Evolutionary conservation across 768 basidiomycete species (phyloP), one percentile per base, ranked within the genome.

Genomic region (Cystofilobasidium capitatum): DNA sequence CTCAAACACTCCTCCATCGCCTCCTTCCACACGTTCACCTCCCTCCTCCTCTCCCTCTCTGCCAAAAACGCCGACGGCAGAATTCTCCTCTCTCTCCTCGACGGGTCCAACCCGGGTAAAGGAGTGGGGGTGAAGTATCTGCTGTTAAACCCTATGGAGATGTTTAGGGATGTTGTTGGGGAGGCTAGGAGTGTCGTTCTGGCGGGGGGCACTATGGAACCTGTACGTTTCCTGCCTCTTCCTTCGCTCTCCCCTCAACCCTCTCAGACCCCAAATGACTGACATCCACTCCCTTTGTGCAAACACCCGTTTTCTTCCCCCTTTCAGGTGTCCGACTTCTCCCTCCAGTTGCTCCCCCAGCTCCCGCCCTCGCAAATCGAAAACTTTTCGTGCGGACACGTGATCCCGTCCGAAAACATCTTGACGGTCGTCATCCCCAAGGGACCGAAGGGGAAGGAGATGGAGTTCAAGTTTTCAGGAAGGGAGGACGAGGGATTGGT

Each of bases 131-230:
- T 97, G 62, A 91, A 88, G 73, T 99, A 96, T 73, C 88, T 96
- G 70, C 84, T 91, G 24, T 82, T 99, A 29, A 97, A 98, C 73
- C 93, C 96, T 1, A 84, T 89, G 0, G 87, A 89, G 8, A 81
- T 86, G 66, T 98, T 98, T 74, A 79, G 81, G 64, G 88, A 90
- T n/a, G 83, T 97, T 8, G 84, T 90, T 0, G 85, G 91, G 24
- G 80, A 81, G 31, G 90, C 92, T 0, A 80, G 90, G 42, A 83
- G 88, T 3, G 86, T 98, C n/a, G 79, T 98, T 35, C 80, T 99
- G 44, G 94, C 96, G 10, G 94, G 94, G 12, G 94, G 94, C 6
- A 99, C 94, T 0, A 97, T 99, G 96, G 91, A 91, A 9, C 94
- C 94, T n/a, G 91, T 96, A 63, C 62, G 81, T 78, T 14, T 20